Evolutionary conservation across 2,329 filamentous ascomycete genomes (phyloP), one percentile per base, ranked within the genome.

Genomic region (Madurella mycetomatis): DNA sequence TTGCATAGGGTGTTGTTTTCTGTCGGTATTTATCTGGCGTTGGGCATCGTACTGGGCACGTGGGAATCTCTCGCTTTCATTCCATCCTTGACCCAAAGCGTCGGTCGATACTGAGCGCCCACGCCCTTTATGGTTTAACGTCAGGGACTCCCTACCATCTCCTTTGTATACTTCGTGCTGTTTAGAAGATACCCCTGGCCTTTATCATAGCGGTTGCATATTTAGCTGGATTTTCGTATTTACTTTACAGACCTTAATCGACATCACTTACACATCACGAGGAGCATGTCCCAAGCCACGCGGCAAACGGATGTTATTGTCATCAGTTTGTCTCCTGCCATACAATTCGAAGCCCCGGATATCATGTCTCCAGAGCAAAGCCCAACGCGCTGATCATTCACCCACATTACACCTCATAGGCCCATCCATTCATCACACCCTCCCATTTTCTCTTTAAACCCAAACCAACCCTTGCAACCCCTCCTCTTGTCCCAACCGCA

Each of bases 331-430:
- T n/a, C 39, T 18, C 9, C 13, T 40, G 25, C 16, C 32, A 51
- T 45, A 49, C 42, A 47, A 25, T 7, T 25, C 25, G 25, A 25
- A 25, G 25, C n/a, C 25, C 39, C 34, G 49, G 34, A 51, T 19
- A 49, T 46, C 34, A 15, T 44, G 40, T 51, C 41, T 42, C 50
- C 45, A 51, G 25, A 46, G 41, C 47, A 50, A 53, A 48, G 48
- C 54, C 47, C 41, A 53, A 53, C 47, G 47, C 42, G 39, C 51
- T 41, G 37, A 18, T 17, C 39, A 31, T 34, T 40, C 31, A 9
- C 31, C 43, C 31, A 17, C 16, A 34, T 41, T 44, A 37, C 54
- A 41, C 44, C 47, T 50, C 5, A 43, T 44, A 40, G 42, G 30
- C 46, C 49, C 15, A 13, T 30, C 9, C 9, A 37, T 37, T 37